Percentiles rank a stretch among this genome's conserved stretches.
These are phyloP conservation scores for Hanseniaspora vineae DNA, from an alignment of 805 yeast species.

Conservation along the genomic window DNA sequence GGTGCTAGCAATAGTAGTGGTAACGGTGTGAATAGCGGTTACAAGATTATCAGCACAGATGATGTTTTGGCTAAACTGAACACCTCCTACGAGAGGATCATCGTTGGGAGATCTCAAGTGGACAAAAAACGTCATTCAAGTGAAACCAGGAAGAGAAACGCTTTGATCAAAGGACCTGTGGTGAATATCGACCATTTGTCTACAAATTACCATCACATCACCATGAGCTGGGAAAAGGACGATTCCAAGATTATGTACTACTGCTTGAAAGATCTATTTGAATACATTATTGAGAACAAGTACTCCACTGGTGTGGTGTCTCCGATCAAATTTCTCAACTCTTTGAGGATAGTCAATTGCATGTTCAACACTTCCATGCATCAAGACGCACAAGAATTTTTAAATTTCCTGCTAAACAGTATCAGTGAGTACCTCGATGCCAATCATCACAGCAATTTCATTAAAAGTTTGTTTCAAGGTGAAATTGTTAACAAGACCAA, in stretches of 20 bases:
- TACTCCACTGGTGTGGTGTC: conserved; percentile 73
- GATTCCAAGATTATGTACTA: conserved; percentile 31
- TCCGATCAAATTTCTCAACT: conserved; percentile 60
- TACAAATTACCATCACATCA: neutral
- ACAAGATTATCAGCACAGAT: conserved; percentile 3
- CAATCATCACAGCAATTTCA: conserved; percentile 28
- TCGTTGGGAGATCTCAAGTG: conserved; percentile 32
- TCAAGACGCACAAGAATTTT: conserved; percentile 96
- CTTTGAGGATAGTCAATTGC: conserved; percentile 69
- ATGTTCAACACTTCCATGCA: conserved; percentile 87
- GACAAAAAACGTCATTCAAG: conserved; percentile 31
- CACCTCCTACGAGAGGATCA: conserved; percentile 29
- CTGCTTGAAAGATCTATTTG: conserved; percentile 75
- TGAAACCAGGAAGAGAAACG: conserved; percentile 69
- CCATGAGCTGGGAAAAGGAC: conserved; percentile 1
- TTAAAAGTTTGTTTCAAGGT: conserved; percentile 74
- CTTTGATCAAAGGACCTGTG: conserved; percentile 71
- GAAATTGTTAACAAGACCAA: conserved; percentile 73
- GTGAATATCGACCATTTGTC: conserved; percentile 60
- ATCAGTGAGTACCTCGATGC: conserved; percentile 33
- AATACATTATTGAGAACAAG: conserved; percentile 60
- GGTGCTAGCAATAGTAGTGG: too few relatives aligned
- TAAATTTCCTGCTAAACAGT: conserved; percentile 76
- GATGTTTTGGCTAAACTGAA: conserved; percentile 11
- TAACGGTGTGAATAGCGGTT: neutral